Evolutionary conservation across 352 stramenopile species (phyloP).

Genomic region (Phytophthora multivora): DNA sequence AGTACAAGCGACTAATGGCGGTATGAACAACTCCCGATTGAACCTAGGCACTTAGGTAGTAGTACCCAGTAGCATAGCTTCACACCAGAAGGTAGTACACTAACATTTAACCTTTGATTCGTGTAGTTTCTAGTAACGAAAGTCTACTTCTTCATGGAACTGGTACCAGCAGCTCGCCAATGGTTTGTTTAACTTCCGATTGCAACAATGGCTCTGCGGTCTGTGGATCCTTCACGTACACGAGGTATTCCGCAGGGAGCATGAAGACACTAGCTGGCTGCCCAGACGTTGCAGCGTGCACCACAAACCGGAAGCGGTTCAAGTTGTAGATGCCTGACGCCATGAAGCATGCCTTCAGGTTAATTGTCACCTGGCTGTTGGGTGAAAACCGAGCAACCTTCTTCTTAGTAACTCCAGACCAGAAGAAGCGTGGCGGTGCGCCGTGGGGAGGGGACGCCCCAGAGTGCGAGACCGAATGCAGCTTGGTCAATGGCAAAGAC

Average conservation of each 20-base stretch:
- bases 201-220: conserved; percentile 7
- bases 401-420: conserved; percentile 80
- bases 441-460: conserved; percentile 13
- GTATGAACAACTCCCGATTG: conserved; percentile 23
- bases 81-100: conserved; percentile 20
- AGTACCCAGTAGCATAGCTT: conserved; percentile 2
- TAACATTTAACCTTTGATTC: conserved; percentile 21
- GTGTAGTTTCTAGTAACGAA: not conserved
- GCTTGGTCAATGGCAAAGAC: conserved; percentile 31
- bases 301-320: conserved; percentile 76
- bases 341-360: conserved; percentile 77
- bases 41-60: conserved; percentile 3
- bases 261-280: conserved; percentile 54
- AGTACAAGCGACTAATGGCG: conserved; percentile 62
- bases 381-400: conserved; percentile 57
- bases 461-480: conserved; percentile 29
- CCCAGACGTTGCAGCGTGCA: conserved; percentile 35
- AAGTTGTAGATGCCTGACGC: conserved; percentile 79
- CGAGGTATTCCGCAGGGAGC: conserved; percentile 78
- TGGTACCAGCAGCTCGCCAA: conserved; percentile 33
- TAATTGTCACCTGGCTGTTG: conserved; percentile 48
- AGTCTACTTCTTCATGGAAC: conserved; percentile 17
- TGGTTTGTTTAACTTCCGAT: conserved; percentile 21
- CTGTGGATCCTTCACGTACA: conserved; percentile 57
- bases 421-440: conserved; percentile 76